Conservation (phyloP, 2,329 filamentous ascomycete species). For the Geosmithia putterillii region DNA sequence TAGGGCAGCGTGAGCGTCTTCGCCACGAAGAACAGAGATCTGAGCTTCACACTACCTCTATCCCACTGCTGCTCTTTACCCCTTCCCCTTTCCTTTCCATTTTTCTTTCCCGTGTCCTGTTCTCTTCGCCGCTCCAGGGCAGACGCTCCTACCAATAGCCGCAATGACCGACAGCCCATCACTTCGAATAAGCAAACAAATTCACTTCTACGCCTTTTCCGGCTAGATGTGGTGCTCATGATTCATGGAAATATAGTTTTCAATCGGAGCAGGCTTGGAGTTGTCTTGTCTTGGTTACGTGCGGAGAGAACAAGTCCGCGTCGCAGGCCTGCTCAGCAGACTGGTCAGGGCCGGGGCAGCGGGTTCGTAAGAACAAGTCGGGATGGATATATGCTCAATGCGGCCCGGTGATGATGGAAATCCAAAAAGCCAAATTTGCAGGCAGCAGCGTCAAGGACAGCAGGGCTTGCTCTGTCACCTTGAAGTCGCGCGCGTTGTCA, state of each 20-base stretch:
- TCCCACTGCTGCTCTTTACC: too few relatives aligned
- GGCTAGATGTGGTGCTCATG: conserved; percentile 9
- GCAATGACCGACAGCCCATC: conserved; percentile 22
- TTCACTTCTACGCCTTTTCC: not conserved
- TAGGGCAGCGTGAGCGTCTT: conserved; percentile 5
- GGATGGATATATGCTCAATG: conserved; percentile 1
- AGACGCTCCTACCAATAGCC: conserved; percentile 10
- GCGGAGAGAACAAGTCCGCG: not conserved
- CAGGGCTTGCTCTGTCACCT: not conserved
- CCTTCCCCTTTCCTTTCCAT: not conserved
- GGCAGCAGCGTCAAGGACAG: conserved; percentile 22
- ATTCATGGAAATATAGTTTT: conserved; percentile 34
- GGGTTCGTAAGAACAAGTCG: too few relatives aligned
- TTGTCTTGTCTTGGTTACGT: not conserved
- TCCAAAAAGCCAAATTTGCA: conserved; percentile 48
- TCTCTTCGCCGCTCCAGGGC: not conserved
- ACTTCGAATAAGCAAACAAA: conserved; percentile 6
- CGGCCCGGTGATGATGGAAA: conserved; percentile 37
- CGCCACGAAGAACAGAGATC: conserved; percentile 35
- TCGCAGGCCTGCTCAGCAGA: not conserved
- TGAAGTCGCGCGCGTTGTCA: conserved; percentile 26
- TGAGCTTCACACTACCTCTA: too few relatives aligned
- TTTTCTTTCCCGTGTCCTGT: not conserved
- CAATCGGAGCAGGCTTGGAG: conserved; percentile 34
- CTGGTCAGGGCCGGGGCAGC: too few relatives aligned